Conservation (phyloP, 1,284 basidiomycete species). For the Heterobasidion irregulare region DNA sequence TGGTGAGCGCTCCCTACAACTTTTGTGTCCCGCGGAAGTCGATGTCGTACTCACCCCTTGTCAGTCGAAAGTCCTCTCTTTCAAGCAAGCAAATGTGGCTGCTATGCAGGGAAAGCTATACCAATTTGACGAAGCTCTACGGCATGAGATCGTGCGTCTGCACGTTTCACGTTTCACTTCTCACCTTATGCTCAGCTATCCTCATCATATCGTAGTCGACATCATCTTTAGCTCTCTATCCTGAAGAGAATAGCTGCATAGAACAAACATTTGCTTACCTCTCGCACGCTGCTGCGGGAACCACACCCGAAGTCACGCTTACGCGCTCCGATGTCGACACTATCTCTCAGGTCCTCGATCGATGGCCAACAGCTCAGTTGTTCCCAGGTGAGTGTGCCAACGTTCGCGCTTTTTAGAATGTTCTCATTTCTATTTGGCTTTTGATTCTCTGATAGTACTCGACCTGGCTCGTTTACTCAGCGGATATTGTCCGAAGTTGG, state of each 20-base stretch:
- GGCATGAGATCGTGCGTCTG: conserved; percentile 52
- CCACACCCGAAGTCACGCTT: conserved; percentile 25
- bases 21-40: not conserved
- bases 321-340: conserved; percentile 48
- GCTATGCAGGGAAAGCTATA: conserved; percentile 82
- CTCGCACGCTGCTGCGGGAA: conserved; percentile 34
- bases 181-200: not conserved
- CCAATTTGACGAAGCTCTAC: conserved; percentile 72
- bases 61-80: conserved; percentile 54
- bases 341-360: conserved; percentile 57
- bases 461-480: conserved; percentile 79
- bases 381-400: conserved; percentile 64
- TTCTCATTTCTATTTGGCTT: not conserved
- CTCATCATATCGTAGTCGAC: conserved; percentile 41
- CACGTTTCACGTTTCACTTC: not conserved
- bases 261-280: conserved; percentile 61
- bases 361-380: conserved; percentile 75
- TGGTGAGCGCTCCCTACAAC: conserved; percentile 33
- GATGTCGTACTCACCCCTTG: conserved; percentile 3
- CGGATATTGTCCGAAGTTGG: conserved; percentile 52
- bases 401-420: not conserved
- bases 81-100: conserved; percentile 84
- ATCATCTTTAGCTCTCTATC: conserved; percentile 58
- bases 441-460: conserved; percentile 54
- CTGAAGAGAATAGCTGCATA: conserved; percentile 15